Conservation (phyloP, 192 early-diverging fungal species). For the Lunasporangiospora selenospora region DNA sequence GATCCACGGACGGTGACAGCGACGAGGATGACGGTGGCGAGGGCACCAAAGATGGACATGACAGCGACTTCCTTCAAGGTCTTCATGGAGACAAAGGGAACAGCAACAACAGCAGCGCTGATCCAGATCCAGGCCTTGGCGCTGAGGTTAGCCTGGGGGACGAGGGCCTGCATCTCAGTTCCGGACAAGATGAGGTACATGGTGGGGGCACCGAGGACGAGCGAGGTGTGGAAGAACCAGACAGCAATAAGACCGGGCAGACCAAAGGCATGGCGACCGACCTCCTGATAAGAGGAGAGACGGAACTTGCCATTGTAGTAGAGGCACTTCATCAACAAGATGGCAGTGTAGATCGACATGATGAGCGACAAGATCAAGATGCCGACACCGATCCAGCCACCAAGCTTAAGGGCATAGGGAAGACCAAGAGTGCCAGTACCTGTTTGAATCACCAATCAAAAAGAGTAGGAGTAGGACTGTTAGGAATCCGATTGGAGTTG, state of each 20-base stretch:
- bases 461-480: no score
- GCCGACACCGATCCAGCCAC: slow-evolving; percentile 81
- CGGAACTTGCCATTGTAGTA: slow-evolving; percentile 71
- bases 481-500: no score
- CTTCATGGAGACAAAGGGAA: slow-evolving; percentile 79
- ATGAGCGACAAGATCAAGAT: slow-evolving; percentile 73
- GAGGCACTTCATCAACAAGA: slow-evolving; percentile 74
- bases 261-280: slow-evolving; percentile 80
- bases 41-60: slow-evolving; percentile 75
- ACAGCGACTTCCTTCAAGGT: slow-evolving; percentile 82
- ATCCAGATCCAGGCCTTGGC: slow-evolving; percentile 70
- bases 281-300: slow-evolving; percentile 66
- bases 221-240: slow-evolving; percentile 68
- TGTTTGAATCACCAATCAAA: no score
- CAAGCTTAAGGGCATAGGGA: slow-evolving; percentile 76
- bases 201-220: slow-evolving; percentile 72
- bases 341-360: slow-evolving; percentile 75
- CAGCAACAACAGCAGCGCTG: slow-evolving; percentile 61
- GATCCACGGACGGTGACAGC: slow-evolving; percentile 71
- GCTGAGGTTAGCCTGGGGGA: slow-evolving; percentile 42
- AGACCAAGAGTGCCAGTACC: slow-evolving; percentile 85
- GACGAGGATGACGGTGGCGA: slow-evolving; percentile 77
- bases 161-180: slow-evolving; percentile 68
- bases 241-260: slow-evolving; percentile 63
- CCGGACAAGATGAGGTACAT: slow-evolving; percentile 82